These are phyloP conservation scores for Solanum ahanhuiri DNA, from an alignment of 257 asterid species.

Conservation along the genomic window DNA sequence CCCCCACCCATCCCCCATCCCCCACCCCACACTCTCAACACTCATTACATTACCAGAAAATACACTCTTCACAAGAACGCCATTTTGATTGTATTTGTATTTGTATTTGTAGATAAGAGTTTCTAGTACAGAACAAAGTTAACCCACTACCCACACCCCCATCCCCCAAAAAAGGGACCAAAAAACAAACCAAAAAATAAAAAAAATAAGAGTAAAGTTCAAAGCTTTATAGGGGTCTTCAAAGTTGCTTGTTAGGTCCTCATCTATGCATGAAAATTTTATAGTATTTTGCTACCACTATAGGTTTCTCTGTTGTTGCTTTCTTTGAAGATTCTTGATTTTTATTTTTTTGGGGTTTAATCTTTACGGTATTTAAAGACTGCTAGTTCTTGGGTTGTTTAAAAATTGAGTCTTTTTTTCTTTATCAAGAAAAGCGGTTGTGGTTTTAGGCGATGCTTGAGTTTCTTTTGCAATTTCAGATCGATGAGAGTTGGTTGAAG, in stretches of 20 bases:
- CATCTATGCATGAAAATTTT: conserved; percentile 1
- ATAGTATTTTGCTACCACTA: not conserved
- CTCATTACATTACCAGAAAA: conserved; percentile 5
- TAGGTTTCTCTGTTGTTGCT: not conserved
- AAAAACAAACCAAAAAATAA: not conserved
- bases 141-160: not conserved
- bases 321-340: not conserved
- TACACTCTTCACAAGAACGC: conserved; percentile 15
- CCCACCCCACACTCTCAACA: not conserved
- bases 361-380: conserved; percentile 11
- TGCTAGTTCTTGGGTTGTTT: conserved; percentile 10
- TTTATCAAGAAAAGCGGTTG: not conserved
- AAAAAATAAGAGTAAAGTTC: not conserved
- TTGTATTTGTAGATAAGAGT: not conserved
- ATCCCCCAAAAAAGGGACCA: not conserved
- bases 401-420: conserved; percentile 5
- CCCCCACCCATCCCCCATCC: not conserved
- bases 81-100: not conserved
- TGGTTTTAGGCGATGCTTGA: not conserved
- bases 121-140: conserved; percentile 2
- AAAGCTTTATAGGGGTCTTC: conserved; percentile 2
- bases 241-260: not conserved
- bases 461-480: conserved; percentile 9
- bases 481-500: not conserved
- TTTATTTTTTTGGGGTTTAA: not conserved